A percentile compares a stretch with the other conserved stretches of the same genome.
Conservation (phyloP, 139 green algal species). For the Chlamydomonas asymmetrica region DNA sequence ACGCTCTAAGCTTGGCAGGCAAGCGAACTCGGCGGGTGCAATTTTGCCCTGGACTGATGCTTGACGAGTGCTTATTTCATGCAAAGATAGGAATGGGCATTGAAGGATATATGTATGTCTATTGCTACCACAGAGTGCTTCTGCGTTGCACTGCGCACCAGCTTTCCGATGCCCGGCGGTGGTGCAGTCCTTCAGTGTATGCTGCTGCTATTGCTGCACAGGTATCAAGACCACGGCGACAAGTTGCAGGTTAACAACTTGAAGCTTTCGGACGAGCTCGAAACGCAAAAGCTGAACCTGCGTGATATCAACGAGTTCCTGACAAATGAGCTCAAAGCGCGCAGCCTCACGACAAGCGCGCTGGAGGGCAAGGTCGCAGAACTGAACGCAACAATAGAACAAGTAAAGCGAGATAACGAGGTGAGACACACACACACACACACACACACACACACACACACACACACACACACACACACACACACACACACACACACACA, state of each 20-base stretch:
- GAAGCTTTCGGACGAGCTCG: conserved; percentile 64
- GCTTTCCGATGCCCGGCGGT: not conserved
- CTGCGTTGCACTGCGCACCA: not conserved
- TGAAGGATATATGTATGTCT: no score
- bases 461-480: not conserved
- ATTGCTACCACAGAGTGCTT: no score
- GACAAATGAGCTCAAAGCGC: conserved; percentile 65
- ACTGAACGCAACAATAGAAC: conserved; percentile 39
- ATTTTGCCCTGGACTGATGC: not conserved
- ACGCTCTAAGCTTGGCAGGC: conserved; percentile 70
- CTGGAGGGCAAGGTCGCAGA: conserved; percentile 56
- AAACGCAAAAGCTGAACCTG: conserved; percentile 72
- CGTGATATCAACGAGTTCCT: conserved; percentile 82
- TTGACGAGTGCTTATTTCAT: not conserved
- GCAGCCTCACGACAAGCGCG: conserved; percentile 38
- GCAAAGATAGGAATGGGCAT: no score
- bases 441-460: no score
- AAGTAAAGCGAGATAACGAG: conserved; percentile 32
- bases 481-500: not conserved
- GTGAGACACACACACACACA: conserved; percentile 11
- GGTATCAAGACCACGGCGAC: conserved; percentile 71
- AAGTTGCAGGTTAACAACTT: conserved; percentile 67
- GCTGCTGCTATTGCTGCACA: conserved; percentile 13
- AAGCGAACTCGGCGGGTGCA: not conserved
- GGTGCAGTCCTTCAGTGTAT: not conserved